Conservation (phyloP, 495 filamentous ascomycete genomes). For the Penicillium silybi region DNA sequence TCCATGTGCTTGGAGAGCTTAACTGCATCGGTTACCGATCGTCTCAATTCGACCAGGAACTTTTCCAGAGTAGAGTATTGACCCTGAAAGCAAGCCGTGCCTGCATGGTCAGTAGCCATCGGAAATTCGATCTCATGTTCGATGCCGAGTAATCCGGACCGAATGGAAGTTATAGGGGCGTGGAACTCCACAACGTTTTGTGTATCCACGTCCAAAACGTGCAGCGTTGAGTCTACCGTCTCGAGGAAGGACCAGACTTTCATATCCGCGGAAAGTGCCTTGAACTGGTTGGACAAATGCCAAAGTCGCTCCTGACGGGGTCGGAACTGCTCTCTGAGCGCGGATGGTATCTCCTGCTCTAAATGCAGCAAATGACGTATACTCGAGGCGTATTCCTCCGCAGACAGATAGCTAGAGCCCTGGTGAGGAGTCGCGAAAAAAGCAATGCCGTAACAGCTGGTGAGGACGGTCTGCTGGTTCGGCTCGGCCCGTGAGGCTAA, state of each 20-base stretch:
- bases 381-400: constrained; percentile 50
- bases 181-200: constrained; percentile 35
- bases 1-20: constrained; percentile 34
- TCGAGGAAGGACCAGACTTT: constrained; percentile 67
- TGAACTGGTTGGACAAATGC: constrained; percentile 53
- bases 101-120: constrained; percentile 54
- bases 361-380: constrained; percentile 53
- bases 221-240: constrained; percentile 56
- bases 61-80: constrained; percentile 46
- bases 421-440: constrained; percentile 61
- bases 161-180: constrained; percentile 59
- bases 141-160: constrained; percentile 53
- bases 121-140: constrained; percentile 54
- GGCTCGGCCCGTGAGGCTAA: constrained; percentile 38
- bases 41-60: constrained; percentile 48
- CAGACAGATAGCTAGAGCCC: constrained; percentile 62
- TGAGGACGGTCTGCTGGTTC: constrained; percentile 39
- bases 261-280: constrained; percentile 55
- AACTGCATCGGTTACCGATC: constrained; percentile 42
- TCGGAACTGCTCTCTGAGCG: constrained; percentile 46
- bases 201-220: constrained; percentile 35
- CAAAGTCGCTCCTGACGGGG: constrained; percentile 46
- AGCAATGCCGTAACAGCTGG: constrained; percentile 57
- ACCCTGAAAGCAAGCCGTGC: constrained; percentile 54
- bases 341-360: constrained; percentile 48